phyloP scores from a whole-genome alignment of 257 asterid species.

The Salvia rosmarinus region DNA sequence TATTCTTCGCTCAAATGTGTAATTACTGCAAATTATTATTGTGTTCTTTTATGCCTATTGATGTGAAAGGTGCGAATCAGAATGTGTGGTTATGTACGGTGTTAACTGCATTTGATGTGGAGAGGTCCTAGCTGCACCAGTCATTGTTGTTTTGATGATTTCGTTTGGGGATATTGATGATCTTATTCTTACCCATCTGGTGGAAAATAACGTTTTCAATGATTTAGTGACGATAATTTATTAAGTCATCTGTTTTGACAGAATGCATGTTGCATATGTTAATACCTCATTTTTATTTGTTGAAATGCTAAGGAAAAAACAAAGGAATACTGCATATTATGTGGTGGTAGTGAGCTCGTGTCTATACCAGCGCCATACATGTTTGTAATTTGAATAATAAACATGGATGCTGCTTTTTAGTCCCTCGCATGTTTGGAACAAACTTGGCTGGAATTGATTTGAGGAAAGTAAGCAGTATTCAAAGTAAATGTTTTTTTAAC shows the following conservation, averaged over 20 bases:
- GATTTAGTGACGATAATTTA: not conserved
- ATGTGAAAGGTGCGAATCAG: slow-evolving; percentile 24
- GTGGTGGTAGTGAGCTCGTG: not conserved
- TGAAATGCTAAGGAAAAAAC: not conserved
- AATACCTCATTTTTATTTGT: not conserved
- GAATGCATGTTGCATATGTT: slow-evolving; percentile 13
- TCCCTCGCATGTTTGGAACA: not conserved
- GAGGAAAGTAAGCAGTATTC: not conserved
- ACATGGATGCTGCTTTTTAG: slow-evolving; percentile 20
- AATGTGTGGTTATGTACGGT: slow-evolving; percentile 18
- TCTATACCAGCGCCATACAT: not conserved
- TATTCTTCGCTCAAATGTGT: not conserved
- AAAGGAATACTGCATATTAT: no score
- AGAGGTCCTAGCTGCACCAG: not conserved
- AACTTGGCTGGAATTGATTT: slow-evolving; percentile 8
- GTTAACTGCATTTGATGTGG: slow-evolving; percentile 37
- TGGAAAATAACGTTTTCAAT: not conserved
- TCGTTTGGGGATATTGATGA: not conserved
- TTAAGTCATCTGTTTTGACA: not conserved
- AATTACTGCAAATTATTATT: not conserved
- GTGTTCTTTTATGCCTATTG: not conserved
- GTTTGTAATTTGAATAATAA: not conserved
- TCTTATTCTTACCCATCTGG: slow-evolving; percentile 22
- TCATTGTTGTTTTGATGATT: slow-evolving; percentile 9
- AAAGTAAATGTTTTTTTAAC: not conserved